Conservation (phyloP, 345 rosid species). For the Eucalyptus lansdowneana region DNA sequence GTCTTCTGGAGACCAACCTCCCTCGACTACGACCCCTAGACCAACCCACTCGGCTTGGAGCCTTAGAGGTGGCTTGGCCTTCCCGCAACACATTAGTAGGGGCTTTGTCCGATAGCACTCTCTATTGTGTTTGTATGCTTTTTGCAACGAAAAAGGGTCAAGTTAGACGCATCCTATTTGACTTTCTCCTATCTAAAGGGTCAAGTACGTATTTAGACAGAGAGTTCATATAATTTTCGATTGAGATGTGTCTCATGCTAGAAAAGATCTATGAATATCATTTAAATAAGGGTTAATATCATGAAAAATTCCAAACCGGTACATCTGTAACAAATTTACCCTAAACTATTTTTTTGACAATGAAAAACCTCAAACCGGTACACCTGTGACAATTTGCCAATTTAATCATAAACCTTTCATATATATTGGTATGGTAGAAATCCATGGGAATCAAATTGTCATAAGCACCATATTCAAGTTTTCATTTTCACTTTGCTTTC, state of each 20-base stretch:
- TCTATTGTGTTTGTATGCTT: neutral
- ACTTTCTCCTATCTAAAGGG: neutral
- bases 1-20: no score
- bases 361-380: no score
- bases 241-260: neutral
- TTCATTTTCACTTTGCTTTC: neutral
- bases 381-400: no score
- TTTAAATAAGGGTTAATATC: neutral
- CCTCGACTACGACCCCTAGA: no score
- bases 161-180: neutral
- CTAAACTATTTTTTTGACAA: no score
- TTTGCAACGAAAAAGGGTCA: neutral
- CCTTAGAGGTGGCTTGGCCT: no score
- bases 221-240: no score
- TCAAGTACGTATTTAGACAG: no score
- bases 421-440: neutral
- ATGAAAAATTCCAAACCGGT: no score
- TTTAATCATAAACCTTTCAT: neutral
- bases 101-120: no score
- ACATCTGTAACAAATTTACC: neutral
- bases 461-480: neutral
- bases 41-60: no score
- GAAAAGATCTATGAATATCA: neutral
- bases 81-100: rapidly evolving
- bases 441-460: no score